phyloP scores from a whole-genome alignment of 1,139 yeast genomes.

The Pichia sp. region DNA sequence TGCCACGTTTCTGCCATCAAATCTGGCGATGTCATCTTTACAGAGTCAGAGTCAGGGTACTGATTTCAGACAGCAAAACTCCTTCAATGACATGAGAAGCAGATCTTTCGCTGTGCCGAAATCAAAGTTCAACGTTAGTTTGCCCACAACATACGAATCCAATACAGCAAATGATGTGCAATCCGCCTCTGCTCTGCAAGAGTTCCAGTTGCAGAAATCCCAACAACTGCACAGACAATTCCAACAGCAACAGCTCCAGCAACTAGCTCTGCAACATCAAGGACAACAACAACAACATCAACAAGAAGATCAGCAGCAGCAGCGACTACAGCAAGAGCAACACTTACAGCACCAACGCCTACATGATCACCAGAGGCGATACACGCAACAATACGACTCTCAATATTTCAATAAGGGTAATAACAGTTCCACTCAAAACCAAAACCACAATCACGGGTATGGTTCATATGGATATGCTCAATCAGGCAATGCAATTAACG shows the following conservation, averaged over 20 bases:
- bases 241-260: neutral
- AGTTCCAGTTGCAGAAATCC: too few species aligned
- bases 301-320: conserved; percentile 6
- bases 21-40: neutral
- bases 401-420: too few species aligned
- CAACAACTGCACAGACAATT: conserved; percentile 12
- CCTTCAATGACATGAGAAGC: conserved; percentile 5
- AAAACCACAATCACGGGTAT: neutral
- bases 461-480: too few species aligned
- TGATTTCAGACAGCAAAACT: too few species aligned
- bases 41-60: neutral
- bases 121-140: conserved; percentile 16
- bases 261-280: neutral
- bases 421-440: too few species aligned
- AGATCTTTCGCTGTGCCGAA: conserved; percentile 13
- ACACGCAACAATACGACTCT: neutral
- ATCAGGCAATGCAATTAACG: too few species aligned
- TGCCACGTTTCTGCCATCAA: neutral
- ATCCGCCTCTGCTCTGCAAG: too few species aligned
- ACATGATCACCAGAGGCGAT: neutral
- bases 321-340: conserved; percentile 7
- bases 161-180: too few species aligned
- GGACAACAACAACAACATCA: conserved; percentile 6
- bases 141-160: conserved; percentile 48
- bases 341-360: neutral